Base-by-base conservation (phyloP, 129 eudicot genomes). In the Lonicera japonica region DNA sequence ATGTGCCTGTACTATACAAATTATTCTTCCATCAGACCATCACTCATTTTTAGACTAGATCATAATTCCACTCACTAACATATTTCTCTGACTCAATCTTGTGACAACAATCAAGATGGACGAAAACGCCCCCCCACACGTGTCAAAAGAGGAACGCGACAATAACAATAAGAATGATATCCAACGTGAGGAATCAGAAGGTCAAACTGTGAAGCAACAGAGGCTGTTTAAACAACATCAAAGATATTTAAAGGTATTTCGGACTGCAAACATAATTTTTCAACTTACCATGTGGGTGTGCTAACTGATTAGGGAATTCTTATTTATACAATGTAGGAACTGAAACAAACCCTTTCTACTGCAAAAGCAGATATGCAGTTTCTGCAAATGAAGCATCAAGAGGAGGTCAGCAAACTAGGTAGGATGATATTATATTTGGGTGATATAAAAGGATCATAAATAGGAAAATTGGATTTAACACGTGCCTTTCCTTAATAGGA, bases 381-480 rank as follows among this genome's bases (percentile, higher is more conserved):
- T 54, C 71, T 90, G 50, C 83, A 64, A 70, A 73, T 64, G 73
- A 86, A 69, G 69, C 73, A 80, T 77, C 81, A 66, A 60, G 86
- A 90, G 67, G 95, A 83, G 61, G 73, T 86, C 65, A 47, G 63
- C 29, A 66, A 55, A 67, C 71, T 90, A 69, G 86, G 97, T 89
- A 82, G 41, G 39, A 5, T 60, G 8, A 21, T 46, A 36, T 18
- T 14, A 18, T 63, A 50, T 21, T 57, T 61, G 20, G 46, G 13
- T 24, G 36, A 29, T 6, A 29, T 29, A 29, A 29, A 29, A 29
- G 6, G 36, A 29, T 29, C n/a, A 19, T 60, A 50, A 54, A 54
- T 50, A 13, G 52, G 61, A 60, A 45, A 51, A 34, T 15, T 41
- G n/a, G 7, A 48, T 55, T 29, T 29, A 29, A 54, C 39, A 64